These are phyloP conservation scores for Epichloe uncinata DNA, from an alignment of 2,329 filamentous ascomycete species.

Conservation along the genomic window DNA sequence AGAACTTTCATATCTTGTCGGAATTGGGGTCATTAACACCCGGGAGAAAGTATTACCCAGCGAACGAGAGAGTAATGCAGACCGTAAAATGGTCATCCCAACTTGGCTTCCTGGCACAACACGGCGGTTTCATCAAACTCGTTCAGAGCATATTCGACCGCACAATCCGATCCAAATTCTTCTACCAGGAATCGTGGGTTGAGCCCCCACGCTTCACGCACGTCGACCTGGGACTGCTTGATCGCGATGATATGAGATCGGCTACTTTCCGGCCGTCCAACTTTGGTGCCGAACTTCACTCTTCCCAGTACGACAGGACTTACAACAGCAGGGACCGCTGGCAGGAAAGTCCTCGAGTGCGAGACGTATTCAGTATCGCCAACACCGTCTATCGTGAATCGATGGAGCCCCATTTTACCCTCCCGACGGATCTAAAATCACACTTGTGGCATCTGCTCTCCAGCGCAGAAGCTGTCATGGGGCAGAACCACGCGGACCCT, in stretches of 20 bases:
- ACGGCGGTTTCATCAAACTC: conserved; percentile 24
- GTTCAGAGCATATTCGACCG: neutral
- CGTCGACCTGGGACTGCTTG: conserved; percentile 1
- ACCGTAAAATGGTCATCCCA: conserved; percentile 26
- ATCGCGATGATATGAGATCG: conserved; percentile 8
- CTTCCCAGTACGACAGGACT: conserved; percentile 1
- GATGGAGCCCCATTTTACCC: neutral
- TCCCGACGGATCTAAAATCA: neutral
- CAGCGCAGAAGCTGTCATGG: neutral
- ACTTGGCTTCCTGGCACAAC: conserved; percentile 30
- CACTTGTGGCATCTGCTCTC: neutral
- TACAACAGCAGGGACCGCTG: conserved; percentile 8
- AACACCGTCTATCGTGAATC: neutral
- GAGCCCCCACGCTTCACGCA: neutral
- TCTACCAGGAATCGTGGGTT: neutral
- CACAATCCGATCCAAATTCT: neutral
- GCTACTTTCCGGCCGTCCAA: conserved; percentile 6
- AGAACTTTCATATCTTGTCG: conserved; percentile 1
- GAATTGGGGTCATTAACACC: conserved; percentile 3
- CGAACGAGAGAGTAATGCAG: conserved; percentile 29
- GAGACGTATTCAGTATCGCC: conserved; percentile 1
- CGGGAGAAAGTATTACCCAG: conserved; percentile 28
- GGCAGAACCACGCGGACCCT: neutral
- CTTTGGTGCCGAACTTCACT: conserved; percentile 12
- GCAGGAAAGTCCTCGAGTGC: neutral